phyloP scores from a whole-genome alignment of 176 grass and related monocot genomes.

The Triticum dicoccoides region DNA sequence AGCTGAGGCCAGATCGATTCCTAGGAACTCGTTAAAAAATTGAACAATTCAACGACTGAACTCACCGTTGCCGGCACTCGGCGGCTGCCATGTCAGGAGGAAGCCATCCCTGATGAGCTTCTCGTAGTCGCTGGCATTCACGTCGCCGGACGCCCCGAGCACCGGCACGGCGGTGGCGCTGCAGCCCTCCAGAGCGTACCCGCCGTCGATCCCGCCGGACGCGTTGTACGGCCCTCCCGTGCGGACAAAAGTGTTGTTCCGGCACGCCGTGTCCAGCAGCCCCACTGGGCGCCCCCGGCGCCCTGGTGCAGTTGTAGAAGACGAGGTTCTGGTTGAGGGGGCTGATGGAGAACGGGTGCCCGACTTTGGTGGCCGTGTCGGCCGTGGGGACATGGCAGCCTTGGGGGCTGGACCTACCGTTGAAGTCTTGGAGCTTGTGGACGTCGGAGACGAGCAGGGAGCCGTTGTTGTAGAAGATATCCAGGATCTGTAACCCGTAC shows the following conservation, averaged over 20 bases:
- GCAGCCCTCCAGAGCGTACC: background rate
- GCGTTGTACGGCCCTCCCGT: background rate
- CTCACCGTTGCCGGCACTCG: background rate
- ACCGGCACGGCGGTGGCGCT: background rate
- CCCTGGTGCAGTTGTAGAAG: background rate
- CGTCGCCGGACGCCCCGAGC: fast-evolving
- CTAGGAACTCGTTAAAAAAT: background rate
- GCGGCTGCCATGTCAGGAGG: constrained; percentile 16
- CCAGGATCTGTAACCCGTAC: background rate
- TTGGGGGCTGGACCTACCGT: fast-evolving
- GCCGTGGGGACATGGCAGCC: background rate
- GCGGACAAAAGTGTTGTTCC: background rate
- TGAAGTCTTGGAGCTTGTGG: background rate
- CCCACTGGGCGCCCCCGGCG: no score
- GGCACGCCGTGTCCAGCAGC: background rate
- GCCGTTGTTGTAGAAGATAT: background rate
- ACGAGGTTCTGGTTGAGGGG: background rate
- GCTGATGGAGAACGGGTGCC: background rate
- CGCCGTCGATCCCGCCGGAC: fast-evolving
- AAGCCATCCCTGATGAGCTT: background rate
- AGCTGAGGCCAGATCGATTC: background rate
- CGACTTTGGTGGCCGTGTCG: background rate
- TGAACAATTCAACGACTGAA: background rate
- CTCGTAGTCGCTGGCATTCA: background rate
- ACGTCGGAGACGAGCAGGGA: constrained; percentile 22